phyloP scores from a whole-genome alignment of 148 eudicot genomes.

The Amaranthus palmeri region DNA sequence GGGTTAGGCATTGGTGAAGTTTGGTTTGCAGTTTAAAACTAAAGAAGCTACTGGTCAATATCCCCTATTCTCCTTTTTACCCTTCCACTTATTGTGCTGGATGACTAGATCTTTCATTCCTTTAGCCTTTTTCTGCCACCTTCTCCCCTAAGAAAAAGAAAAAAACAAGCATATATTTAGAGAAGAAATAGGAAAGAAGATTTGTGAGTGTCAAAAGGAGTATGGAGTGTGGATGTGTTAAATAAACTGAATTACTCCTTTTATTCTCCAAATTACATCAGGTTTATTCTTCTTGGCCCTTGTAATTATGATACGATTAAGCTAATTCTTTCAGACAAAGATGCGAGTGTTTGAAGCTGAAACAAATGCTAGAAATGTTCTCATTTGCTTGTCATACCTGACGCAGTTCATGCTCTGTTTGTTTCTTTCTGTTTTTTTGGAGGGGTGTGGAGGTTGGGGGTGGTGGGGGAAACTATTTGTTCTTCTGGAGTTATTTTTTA shows the following conservation, averaged over 20 bases:
- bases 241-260: not conserved
- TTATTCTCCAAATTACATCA: not conserved
- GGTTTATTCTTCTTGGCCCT: not conserved
- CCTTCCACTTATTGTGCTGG: too few relatives aligned
- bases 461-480: not conserved
- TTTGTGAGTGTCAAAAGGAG: not conserved
- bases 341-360: not conserved
- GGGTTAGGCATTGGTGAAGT: not conserved
- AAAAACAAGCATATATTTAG: not conserved
- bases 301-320: not conserved
- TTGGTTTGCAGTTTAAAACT: not conserved
- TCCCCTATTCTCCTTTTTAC: too few relatives aligned
- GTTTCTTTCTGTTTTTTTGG: not conserved
- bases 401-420: not conserved
- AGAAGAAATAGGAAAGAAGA: not conserved
- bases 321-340: not conserved
- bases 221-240: not conserved
- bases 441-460: not conserved
- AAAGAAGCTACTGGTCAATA: not conserved
- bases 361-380: not conserved
- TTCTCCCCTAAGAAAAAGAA: not conserved
- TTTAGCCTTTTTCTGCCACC: not conserved
- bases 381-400: not conserved
- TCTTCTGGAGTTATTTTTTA: slow-evolving; percentile 1
- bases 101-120: too few relatives aligned